Evolutionary conservation across 2,329 filamentous ascomycete genomes (phyloP).

Genomic region (Botryotinia calthae): DNA sequence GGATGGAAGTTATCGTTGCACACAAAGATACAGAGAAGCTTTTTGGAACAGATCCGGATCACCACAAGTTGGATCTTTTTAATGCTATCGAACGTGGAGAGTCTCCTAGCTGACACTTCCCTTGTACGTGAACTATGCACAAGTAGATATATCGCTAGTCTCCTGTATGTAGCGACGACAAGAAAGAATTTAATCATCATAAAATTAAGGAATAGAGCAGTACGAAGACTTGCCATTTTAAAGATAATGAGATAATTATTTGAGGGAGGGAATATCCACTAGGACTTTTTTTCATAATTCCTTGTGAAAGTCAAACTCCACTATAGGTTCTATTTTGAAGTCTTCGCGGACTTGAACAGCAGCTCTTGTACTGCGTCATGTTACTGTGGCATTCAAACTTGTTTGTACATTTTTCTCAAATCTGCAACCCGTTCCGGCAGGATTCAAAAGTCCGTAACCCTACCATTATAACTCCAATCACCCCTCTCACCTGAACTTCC

Average conservation of each 20-base stretch:
- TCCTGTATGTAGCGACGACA: not conserved
- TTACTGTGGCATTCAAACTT: not conserved
- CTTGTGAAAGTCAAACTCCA: not conserved
- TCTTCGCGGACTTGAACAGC: not conserved
- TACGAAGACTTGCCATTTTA: not conserved
- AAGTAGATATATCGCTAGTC: not conserved
- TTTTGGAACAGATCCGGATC: conserved; percentile 58
- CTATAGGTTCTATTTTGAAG: not conserved
- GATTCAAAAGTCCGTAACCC: conserved; percentile 83
- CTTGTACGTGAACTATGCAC: not conserved
- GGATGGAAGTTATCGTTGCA: too few species aligned
- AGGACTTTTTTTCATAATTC: too few species aligned
- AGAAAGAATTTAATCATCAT: too few species aligned
- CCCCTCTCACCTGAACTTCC: conserved; percentile 60
- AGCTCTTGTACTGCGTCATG: not conserved
- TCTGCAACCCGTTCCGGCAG: not conserved
- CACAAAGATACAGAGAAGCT: conserved; percentile 44
- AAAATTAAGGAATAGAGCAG: not conserved
- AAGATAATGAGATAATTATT: not conserved
- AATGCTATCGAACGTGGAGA: conserved; percentile 60
- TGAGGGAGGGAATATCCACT: not conserved
- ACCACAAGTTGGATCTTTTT: conserved; percentile 61
- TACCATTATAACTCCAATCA: conserved; percentile 90
- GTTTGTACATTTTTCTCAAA: not conserved
- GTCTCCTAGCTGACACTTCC: conserved; percentile 50